Base-by-base conservation (phyloP, 106 monocot species). In the Narthecium ossifragum region DNA sequence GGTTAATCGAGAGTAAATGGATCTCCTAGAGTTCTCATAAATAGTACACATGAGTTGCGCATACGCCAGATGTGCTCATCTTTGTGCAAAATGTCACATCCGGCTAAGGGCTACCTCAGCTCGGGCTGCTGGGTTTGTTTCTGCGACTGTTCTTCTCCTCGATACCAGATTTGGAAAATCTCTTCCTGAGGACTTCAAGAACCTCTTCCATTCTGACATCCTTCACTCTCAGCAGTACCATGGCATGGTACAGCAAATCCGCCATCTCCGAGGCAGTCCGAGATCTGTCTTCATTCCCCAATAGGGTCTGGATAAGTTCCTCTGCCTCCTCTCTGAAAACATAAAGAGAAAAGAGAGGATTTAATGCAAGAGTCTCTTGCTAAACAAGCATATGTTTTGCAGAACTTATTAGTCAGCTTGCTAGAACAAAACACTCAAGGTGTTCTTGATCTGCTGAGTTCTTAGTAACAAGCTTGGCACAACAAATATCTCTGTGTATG, bases 221-320 rank as follows among this genome's bases (percentile, higher is more conserved):
- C 67, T 85, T 88, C 18, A 68, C 36, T 36, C 41, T 55, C 34
- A 93, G 93, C 23, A 93, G 61, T 25, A 93, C 93, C 85, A 93
- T 85, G 18, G 85, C 73, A 64, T 93, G 93, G 70, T 93, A 93
- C 3, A 93, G 78, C 62, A 88, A 57, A 73, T 93, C 93, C 5
- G 75, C 93, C 93, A 93, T 93, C 68, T 93, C 93, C 5, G 82
- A 85, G 3, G 58, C 74, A 0, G 81, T 72, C 5, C 79, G 73
- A 12, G 73, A 66, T 26, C 47, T 68, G 26, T 88, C 93, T 59
- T 93, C 93, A 17, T 75, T 69, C 50, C 74, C 74, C 25, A 79
- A 34, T 45, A 93, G 62, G 1, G 93, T 93, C 59, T 78, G 79
- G 31, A 66, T 52, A 14, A 93, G 93, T 58, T 93, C 93, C 13